These are phyloP conservation scores for Endoconidiophora laricicola DNA, from an alignment of 2,329 filamentous ascomycete genomes.

Conservation along the genomic window DNA sequence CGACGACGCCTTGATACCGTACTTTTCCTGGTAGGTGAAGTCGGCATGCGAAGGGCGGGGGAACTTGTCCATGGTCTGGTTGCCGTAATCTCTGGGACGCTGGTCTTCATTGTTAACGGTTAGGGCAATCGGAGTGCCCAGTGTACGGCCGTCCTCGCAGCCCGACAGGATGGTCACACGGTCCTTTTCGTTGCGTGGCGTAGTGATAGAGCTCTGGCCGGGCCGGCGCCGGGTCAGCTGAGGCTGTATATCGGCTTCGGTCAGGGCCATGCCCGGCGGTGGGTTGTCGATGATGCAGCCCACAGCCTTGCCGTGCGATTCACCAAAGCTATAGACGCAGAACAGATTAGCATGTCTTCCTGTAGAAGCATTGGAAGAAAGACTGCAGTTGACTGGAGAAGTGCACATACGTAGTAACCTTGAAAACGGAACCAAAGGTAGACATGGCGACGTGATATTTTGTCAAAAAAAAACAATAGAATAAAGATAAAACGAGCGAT, in stretches of 20 bases:
- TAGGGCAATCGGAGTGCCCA: slow-evolving; percentile 82
- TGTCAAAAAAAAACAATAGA: neutral
- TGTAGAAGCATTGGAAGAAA: neutral
- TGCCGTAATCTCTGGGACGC: slow-evolving; percentile 78
- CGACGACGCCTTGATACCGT: slow-evolving; percentile 79
- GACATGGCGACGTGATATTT: slow-evolving; percentile 46
- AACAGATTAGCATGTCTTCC: slow-evolving; percentile 3
- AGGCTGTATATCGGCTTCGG: slow-evolving; percentile 77
- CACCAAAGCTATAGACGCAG: slow-evolving; percentile 26
- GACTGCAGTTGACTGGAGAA: slow-evolving; percentile 13
- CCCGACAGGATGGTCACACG: slow-evolving; percentile 83
- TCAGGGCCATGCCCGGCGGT: slow-evolving; percentile 73
- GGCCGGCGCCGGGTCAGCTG: slow-evolving; percentile 84
- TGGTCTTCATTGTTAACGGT: slow-evolving; percentile 86
- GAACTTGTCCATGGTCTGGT: slow-evolving; percentile 77
- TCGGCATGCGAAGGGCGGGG: slow-evolving; percentile 88
- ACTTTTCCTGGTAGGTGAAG: slow-evolving; percentile 95
- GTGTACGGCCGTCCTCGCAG: slow-evolving; percentile 73
- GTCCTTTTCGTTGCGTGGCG: slow-evolving; percentile 85
- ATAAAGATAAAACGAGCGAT: no score
- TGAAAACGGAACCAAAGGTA: slow-evolving; percentile 69
- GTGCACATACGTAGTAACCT: slow-evolving; percentile 57
- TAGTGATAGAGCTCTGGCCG: slow-evolving; percentile 78
- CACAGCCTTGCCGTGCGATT: slow-evolving; percentile 79
- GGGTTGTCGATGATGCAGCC: slow-evolving; percentile 90